These are phyloP conservation scores for Acacia concinna DNA, from an alignment of 331 rosid species.

Conservation along the genomic window DNA sequence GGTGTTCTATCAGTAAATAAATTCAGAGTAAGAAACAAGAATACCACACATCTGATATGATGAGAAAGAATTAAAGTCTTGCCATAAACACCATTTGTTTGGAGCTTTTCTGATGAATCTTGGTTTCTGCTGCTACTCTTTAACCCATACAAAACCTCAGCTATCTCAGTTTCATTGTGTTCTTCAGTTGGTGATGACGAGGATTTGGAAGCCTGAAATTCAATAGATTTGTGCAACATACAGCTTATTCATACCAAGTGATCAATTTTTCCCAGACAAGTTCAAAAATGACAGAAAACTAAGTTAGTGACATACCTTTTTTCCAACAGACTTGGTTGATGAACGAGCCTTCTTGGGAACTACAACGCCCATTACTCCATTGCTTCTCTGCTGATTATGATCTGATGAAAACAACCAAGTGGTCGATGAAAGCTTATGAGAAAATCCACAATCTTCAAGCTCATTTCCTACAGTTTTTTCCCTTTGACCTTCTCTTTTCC, in stretches of 20 bases:
- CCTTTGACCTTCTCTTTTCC: conserved; percentile 50
- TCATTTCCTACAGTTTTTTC: conserved; percentile 50
- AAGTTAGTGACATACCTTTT: conserved; percentile 31
- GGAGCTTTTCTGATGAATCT: conserved; percentile 33
- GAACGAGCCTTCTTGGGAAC: conserved; percentile 89
- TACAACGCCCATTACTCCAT: conserved; percentile 53
- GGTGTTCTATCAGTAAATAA: conserved; percentile 34
- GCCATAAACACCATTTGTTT: conserved; percentile 22
- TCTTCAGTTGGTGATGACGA: conserved; percentile 39
- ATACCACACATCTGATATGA: conserved; percentile 15
- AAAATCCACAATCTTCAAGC: conserved; percentile 34
- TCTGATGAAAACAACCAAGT: conserved; percentile 35
- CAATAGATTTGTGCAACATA: conserved; percentile 49
- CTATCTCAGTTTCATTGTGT: conserved; percentile 73
- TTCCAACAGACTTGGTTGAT: conserved; percentile 37
- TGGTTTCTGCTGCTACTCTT: conserved; percentile 41
- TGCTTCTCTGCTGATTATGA: conserved; percentile 46
- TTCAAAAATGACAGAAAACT: neutral
- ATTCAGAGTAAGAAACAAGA: neutral
- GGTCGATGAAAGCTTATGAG: conserved; percentile 35
- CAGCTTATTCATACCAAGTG: conserved; percentile 14
- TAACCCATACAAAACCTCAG: conserved; percentile 67
- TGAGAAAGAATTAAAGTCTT: neutral
- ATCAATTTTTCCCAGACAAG: neutral
- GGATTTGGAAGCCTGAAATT: conserved; percentile 22